These are phyloP conservation scores for Quercus cerris DNA, from an alignment of 306 rosid species.

Conservation along the genomic window DNA sequence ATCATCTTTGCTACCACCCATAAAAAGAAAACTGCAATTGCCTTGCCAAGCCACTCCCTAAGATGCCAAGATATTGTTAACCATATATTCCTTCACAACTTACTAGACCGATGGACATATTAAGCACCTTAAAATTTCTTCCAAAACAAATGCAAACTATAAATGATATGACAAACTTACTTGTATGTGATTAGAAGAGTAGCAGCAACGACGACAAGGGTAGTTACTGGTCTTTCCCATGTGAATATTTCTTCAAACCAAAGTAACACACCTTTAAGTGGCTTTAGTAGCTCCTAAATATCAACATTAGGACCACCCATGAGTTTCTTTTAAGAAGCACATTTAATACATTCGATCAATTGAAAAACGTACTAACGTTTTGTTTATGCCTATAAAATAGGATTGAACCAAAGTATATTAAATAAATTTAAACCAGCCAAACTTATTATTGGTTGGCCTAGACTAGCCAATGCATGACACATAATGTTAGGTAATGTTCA, in stretches of 20 bases:
- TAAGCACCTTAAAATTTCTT: slow-evolving; percentile 12
- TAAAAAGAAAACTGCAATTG: slow-evolving; percentile 53
- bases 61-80: slow-evolving; percentile 14
- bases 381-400: slow-evolving; percentile 12
- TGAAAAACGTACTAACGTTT: neutral
- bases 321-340: slow-evolving; percentile 17
- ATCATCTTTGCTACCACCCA: slow-evolving; percentile 67
- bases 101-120: neutral
- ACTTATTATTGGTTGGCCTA: neutral
- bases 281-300: slow-evolving; percentile 71
- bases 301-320: slow-evolving; percentile 7
- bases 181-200: slow-evolving; percentile 55
- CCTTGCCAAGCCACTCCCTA: slow-evolving; percentile 95
- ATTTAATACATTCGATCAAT: neutral
- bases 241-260: slow-evolving; percentile 52
- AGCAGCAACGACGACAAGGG: slow-evolving; percentile 42
- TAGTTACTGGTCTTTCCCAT: slow-evolving; percentile 71
- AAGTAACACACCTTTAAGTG: slow-evolving; percentile 38
- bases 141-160: neutral
- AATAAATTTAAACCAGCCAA: neutral
- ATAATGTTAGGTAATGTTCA: neutral
- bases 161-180: slow-evolving; percentile 34
- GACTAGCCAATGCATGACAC: neutral
- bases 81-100: neutral
- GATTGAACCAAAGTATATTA: neutral